Evolutionary conservation across 768 basidiomycete species (phyloP).

Genomic region (Trichaptum fuscoviolaceum): DNA sequence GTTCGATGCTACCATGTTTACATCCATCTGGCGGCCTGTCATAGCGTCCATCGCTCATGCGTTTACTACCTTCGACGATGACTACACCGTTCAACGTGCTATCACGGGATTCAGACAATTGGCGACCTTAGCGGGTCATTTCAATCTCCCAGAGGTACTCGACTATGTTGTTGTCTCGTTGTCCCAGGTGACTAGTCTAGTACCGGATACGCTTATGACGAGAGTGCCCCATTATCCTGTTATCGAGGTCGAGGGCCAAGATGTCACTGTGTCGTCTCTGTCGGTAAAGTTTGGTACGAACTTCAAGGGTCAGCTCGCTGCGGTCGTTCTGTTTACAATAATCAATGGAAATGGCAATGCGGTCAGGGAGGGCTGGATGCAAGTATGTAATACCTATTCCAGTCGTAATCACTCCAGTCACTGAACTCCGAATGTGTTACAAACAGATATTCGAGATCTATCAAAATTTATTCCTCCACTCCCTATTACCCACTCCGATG

Average conservation of each 20-base stretch:
- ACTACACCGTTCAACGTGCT: slow-evolving; percentile 91
- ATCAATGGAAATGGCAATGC: slow-evolving; percentile 95
- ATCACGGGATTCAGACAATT: slow-evolving; percentile 97
- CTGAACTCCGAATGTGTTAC: slow-evolving; percentile 6
- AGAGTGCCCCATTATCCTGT: slow-evolving; percentile 82
- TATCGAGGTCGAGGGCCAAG: slow-evolving; percentile 85
- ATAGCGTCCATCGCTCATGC: slow-evolving; percentile 95
- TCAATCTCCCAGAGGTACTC: slow-evolving; percentile 90
- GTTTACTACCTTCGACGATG: slow-evolving; percentile 94
- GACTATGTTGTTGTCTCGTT: slow-evolving; percentile 93
- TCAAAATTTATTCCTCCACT: slow-evolving; percentile 92
- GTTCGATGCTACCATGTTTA: slow-evolving; percentile 94
- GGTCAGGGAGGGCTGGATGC: slow-evolving; percentile 91
- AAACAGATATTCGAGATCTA: slow-evolving; percentile 96
- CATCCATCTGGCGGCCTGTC: slow-evolving; percentile 84
- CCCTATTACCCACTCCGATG: slow-evolving; percentile 84
- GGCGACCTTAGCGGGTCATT: slow-evolving; percentile 86
- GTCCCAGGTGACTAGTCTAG: slow-evolving; percentile 84
- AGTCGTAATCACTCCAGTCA: not conserved
- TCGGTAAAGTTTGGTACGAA: slow-evolving; percentile 94
- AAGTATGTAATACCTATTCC: slow-evolving; percentile 47
- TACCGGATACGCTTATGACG: slow-evolving; percentile 65
- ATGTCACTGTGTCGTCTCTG: slow-evolving; percentile 84
- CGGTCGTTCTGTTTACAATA: slow-evolving; percentile 95
- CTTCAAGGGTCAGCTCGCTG: slow-evolving; percentile 92